These are phyloP conservation scores for Handroanthus guayacan DNA, from an alignment of 257 asterid genomes.

Conservation along the genomic window DNA sequence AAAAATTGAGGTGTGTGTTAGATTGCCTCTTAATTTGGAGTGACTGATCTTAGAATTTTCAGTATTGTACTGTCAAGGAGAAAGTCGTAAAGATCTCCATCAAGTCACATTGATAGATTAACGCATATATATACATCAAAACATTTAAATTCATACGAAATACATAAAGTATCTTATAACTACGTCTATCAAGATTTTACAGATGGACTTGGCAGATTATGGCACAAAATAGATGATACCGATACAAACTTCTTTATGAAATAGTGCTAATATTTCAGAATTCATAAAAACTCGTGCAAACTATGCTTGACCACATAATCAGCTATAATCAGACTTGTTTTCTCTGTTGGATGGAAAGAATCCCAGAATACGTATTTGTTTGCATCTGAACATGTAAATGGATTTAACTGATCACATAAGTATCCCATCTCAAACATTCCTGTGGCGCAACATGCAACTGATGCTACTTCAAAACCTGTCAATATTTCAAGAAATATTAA, in stretches of 20 bases:
- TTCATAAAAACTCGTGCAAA: constrained; percentile 49
- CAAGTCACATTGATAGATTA: too few species aligned
- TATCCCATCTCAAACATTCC: constrained; percentile 97
- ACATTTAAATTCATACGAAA: too few species aligned
- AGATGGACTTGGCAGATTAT: too few species aligned
- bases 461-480: constrained; percentile 74
- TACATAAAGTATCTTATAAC: too few species aligned
- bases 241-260: background rate
- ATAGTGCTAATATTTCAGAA: background rate
- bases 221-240: background rate
- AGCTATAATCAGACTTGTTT: constrained; percentile 60
- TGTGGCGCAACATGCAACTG: constrained; percentile 82
- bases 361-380: constrained; percentile 86
- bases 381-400: constrained; percentile 89
- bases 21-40: background rate
- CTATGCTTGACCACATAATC: constrained; percentile 55
- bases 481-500: background rate
- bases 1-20: background rate
- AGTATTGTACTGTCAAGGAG: background rate
- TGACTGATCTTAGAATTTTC: background rate
- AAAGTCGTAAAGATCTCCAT: too few species aligned
- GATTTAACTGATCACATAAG: constrained; percentile 64
- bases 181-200: too few species aligned
- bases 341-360: constrained; percentile 87
- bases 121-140: too few species aligned